These are phyloP conservation scores for Iberis amara DNA, from an alignment of 441 rosid species.

Conservation along the genomic window DNA sequence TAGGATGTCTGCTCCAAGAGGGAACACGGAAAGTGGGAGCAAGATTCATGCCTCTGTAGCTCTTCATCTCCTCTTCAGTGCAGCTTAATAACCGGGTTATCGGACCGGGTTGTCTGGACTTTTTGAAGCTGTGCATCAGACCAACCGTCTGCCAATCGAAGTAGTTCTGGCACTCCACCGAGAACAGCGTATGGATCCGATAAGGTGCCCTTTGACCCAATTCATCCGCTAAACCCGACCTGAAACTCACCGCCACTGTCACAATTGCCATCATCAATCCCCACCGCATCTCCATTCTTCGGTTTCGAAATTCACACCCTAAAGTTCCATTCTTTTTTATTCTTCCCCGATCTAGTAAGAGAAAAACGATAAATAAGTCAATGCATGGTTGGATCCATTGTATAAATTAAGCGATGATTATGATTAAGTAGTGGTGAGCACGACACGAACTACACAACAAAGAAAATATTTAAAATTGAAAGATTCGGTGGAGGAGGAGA, in stretches of 20 bases:
- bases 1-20: slow-evolving; percentile 92
- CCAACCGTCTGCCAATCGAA: slow-evolving; percentile 99
- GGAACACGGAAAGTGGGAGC: slow-evolving; percentile 91
- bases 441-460: no score
- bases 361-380: no score
- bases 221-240: slow-evolving; percentile 30
- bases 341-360: no score
- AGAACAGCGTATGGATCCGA: slow-evolving; percentile 92
- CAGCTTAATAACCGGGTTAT: slow-evolving; percentile 87
- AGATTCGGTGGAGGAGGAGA: no score
- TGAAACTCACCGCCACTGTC: slow-evolving; percentile 21
- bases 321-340: no score
- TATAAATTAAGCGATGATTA: no score
- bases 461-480: no score
- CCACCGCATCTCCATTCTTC: slow-evolving; percentile 3
- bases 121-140: slow-evolving; percentile 81
- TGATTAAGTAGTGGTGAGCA: no score
- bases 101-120: slow-evolving; percentile 85
- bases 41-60: slow-evolving; percentile 76
- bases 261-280: slow-evolving; percentile 29
- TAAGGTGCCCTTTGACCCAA: slow-evolving; percentile 46
- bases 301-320: slow-evolving; percentile 32
- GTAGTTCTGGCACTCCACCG: slow-evolving; percentile 92
- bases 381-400: no score
- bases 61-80: slow-evolving; percentile 77